Conservation (phyloP, 164 flowering plant species). For the Umbellularia californica region DNA sequence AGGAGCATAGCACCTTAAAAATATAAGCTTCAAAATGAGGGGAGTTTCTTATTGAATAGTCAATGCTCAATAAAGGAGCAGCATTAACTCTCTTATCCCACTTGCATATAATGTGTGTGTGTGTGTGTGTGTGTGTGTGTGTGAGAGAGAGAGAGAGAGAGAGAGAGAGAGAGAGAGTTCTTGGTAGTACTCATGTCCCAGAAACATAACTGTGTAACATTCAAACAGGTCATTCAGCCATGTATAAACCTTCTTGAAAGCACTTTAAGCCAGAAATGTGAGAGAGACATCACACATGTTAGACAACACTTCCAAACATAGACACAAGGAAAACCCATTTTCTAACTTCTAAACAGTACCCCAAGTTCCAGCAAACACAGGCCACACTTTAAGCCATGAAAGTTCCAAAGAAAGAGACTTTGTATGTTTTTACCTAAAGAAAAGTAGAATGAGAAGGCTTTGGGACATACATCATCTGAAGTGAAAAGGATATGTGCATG, state of each 20-base stretch:
- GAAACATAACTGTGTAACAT: not conserved
- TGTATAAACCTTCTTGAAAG: not conserved
- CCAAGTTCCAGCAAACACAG: not conserved
- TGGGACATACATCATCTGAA: not conserved
- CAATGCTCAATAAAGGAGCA: not conserved
- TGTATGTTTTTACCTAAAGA: not conserved
- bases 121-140: too few relatives aligned
- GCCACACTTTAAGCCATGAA: not conserved
- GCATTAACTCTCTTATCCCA: not conserved
- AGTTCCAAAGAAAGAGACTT: not conserved
- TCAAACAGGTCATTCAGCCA: not conserved
- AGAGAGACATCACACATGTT: not conserved
- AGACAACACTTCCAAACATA: not conserved
- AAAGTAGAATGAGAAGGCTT: not conserved
- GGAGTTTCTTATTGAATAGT: too few relatives aligned
- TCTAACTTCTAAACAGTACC: not conserved
- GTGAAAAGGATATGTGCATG: conserved; percentile 5
- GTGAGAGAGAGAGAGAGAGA: too few relatives aligned
- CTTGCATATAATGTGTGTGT: not conserved
- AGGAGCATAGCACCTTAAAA: not conserved
- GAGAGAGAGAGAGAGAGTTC: not conserved
- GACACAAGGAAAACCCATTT: not conserved
- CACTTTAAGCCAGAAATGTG: not conserved
- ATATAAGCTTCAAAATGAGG: too few relatives aligned
- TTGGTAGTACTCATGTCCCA: not conserved